A percentile compares a stretch with the other conserved stretches of the same genome.
phyloP scores from a whole-genome alignment of 2,329 filamentous ascomycete genomes.

The Colletotrichum graminicola region DNA sequence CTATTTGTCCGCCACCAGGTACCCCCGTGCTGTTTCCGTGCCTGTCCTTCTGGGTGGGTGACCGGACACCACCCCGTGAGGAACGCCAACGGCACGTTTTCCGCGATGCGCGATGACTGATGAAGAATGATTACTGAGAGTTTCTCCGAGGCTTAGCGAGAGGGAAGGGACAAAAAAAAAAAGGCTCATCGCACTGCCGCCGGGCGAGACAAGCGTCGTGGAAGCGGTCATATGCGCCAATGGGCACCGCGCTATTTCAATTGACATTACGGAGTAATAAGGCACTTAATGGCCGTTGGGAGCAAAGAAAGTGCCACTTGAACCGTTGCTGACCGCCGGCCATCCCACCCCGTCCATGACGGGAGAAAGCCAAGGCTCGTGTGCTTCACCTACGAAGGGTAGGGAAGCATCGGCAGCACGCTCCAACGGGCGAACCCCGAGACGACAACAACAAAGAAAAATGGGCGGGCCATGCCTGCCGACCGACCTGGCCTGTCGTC shows the following conservation, averaged over 20 bases:
- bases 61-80: not conserved
- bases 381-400: slow-evolving; percentile 12
- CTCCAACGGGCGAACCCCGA: slow-evolving; percentile 23
- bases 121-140: slow-evolving; percentile 30
- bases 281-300: slow-evolving; percentile 37
- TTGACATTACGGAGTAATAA: slow-evolving; percentile 27
- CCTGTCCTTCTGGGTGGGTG: not conserved
- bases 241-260: slow-evolving; percentile 25
- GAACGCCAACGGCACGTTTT: slow-evolving; percentile 17
- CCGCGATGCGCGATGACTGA: slow-evolving; percentile 28
- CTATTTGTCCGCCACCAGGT: slow-evolving; percentile 6
- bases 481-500: not conserved
- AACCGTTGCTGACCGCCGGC: slow-evolving; percentile 35
- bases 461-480: slow-evolving; percentile 6
- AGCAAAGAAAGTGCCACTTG: slow-evolving; percentile 10
- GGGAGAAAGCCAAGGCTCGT: slow-evolving; percentile 14
- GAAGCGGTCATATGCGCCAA: slow-evolving; percentile 20
- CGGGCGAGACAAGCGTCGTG: slow-evolving; percentile 16
- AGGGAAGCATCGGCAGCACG: slow-evolving; percentile 17
- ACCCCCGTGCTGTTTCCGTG: not conserved
- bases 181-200: slow-evolving; percentile 5
- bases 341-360: not conserved
- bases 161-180: not conserved
- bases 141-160: not conserved
- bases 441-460: slow-evolving; percentile 17